Percentiles rank a stretch among this genome's conserved stretches.
Evolutionary conservation across 805 yeast genomes (phyloP).

Genomic region (Yamadazyma sp.): DNA sequence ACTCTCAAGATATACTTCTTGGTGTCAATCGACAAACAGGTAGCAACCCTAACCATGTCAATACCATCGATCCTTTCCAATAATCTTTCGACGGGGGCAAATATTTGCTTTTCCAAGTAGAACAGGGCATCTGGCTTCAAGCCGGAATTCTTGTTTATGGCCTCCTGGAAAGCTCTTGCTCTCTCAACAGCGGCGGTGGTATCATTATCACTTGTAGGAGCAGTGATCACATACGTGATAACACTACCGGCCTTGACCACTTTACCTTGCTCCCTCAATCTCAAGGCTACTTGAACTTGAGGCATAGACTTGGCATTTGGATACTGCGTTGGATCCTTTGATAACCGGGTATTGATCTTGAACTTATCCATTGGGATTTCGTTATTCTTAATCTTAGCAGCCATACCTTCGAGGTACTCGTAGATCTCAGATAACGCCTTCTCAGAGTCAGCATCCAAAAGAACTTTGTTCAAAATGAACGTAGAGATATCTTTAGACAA

Average conservation of each 20-base stretch:
- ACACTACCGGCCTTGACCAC: conserved; percentile 87
- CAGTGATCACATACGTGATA: conserved; percentile 78
- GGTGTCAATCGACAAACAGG: conserved; percentile 74
- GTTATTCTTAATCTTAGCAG: conserved; percentile 55
- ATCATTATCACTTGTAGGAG: conserved; percentile 37
- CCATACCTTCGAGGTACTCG: conserved; percentile 63
- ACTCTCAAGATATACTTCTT: conserved; percentile 52
- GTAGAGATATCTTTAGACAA: conserved; percentile 86
- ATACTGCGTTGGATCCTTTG: conserved; percentile 85
- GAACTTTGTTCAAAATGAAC: conserved; percentile 66
- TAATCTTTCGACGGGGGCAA: conserved; percentile 87
- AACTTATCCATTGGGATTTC: conserved; percentile 65
- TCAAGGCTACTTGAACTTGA: conserved; percentile 86
- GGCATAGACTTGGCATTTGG: conserved; percentile 82
- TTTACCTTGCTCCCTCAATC: conserved; percentile 80
- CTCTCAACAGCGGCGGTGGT: conserved; percentile 60
- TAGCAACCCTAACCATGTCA: conserved; percentile 76
- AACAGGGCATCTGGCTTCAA: conserved; percentile 72
- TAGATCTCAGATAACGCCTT: conserved; percentile 72
- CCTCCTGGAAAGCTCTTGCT: conserved; percentile 79
- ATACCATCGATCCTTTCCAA: conserved; percentile 84
- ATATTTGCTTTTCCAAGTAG: conserved; percentile 84
- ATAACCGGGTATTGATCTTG: conserved; percentile 80
- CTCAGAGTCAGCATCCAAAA: conserved; percentile 75
- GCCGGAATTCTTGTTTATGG: conserved; percentile 49